A percentile compares a stretch with the other conserved stretches of the same genome.
These are phyloP conservation scores for Leucosporidium yakuticum DNA, from an alignment of 768 basidiomycete species.

Conservation along the genomic window DNA sequence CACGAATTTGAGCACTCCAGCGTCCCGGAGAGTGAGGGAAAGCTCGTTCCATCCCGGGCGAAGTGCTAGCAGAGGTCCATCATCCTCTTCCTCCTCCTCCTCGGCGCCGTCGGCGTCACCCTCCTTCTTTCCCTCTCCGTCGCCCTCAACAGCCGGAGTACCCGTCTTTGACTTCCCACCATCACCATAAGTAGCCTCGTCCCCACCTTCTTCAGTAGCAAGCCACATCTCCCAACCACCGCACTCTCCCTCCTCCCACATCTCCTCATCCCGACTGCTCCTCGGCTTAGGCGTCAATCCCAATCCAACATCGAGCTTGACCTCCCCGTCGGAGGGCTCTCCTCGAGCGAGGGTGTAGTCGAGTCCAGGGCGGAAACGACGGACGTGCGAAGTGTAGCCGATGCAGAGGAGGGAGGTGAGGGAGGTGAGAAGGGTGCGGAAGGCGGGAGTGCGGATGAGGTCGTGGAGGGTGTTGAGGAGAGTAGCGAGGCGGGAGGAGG, in stretches of 20 bases:
- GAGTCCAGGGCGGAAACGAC: conserved; percentile 83
- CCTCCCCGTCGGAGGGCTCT: conserved; percentile 57
- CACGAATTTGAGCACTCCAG: conserved; percentile 87
- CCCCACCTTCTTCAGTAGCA: conserved; percentile 88
- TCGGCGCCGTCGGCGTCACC: conserved; percentile 26
- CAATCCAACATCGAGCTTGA: conserved; percentile 75
- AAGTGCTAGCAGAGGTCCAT: conserved; percentile 73
- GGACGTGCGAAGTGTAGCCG: conserved; percentile 47
- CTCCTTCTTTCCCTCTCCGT: conserved; percentile 4
- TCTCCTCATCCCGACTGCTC: conserved; percentile 48
- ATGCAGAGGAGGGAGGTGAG: conserved; percentile 27
- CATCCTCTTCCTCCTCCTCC: conserved; percentile 49
- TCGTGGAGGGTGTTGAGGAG: conserved; percentile 15
- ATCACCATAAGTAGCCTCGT: conserved; percentile 86
- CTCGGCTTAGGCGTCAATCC: conserved; percentile 54
- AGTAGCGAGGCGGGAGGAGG: conserved; percentile 12
- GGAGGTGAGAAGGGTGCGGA: conserved; percentile 28
- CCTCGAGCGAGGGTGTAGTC: conserved; percentile 92
- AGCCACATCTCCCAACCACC: conserved; percentile 99
- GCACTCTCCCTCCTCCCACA: conserved; percentile 67
- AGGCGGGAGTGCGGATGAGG: conserved; percentile 34
- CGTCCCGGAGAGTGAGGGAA: conserved; percentile 81
- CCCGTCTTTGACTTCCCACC: conserved; percentile 48
- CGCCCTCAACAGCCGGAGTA: conserved; percentile 12
- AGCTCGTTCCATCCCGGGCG: conserved; percentile 86